Evolutionary conservation across 2,329 filamentous ascomycete species (phyloP).

Genomic region (Aspergillus ibericus): DNA sequence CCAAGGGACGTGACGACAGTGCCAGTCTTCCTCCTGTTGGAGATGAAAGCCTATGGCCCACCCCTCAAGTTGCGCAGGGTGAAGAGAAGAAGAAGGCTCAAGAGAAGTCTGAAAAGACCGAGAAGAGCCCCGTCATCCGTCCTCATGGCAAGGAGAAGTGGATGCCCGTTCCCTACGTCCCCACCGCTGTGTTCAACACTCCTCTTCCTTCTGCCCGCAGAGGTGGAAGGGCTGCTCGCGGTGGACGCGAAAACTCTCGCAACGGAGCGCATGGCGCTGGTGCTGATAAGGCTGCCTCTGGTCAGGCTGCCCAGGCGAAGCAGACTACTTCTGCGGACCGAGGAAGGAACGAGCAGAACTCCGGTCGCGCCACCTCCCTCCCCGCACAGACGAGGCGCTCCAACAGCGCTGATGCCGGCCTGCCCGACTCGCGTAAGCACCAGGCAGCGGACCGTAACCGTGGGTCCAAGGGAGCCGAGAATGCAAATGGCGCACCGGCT

Average conservation of each 20-base stretch:
- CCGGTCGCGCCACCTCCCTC: slow-evolving; percentile 41
- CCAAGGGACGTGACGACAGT: slow-evolving; percentile 43
- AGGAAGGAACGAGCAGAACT: slow-evolving; percentile 38
- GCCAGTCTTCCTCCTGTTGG: slow-evolving; percentile 64
- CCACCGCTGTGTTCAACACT: slow-evolving; percentile 82
- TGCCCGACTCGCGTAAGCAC: slow-evolving; percentile 35
- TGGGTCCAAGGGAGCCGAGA: slow-evolving; percentile 35
- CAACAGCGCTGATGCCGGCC: slow-evolving; percentile 34
- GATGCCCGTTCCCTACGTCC: slow-evolving; percentile 79
- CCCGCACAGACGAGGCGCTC: slow-evolving; percentile 40
- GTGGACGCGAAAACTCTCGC: slow-evolving; percentile 54
- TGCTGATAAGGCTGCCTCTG: slow-evolving; percentile 36
- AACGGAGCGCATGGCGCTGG: slow-evolving; percentile 40
- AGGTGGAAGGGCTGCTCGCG: slow-evolving; percentile 57
- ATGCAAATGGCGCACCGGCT: slow-evolving; percentile 23
- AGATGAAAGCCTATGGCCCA: slow-evolving; percentile 85
- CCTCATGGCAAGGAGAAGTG: slow-evolving; percentile 75
- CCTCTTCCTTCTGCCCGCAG: slow-evolving; percentile 60
- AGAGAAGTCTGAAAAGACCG: slow-evolving; percentile 59
- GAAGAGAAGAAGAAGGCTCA: slow-evolving; percentile 73
- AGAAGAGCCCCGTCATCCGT: slow-evolving; percentile 59
- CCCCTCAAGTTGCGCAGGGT: slow-evolving; percentile 74
- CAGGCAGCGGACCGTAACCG: slow-evolving; percentile 34
- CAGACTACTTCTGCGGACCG: slow-evolving; percentile 33
- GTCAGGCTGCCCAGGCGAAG: slow-evolving; percentile 33